Evolutionary conservation across 164 flowering plant genomes (phyloP).

Genomic region (Protea cynaroides): DNA sequence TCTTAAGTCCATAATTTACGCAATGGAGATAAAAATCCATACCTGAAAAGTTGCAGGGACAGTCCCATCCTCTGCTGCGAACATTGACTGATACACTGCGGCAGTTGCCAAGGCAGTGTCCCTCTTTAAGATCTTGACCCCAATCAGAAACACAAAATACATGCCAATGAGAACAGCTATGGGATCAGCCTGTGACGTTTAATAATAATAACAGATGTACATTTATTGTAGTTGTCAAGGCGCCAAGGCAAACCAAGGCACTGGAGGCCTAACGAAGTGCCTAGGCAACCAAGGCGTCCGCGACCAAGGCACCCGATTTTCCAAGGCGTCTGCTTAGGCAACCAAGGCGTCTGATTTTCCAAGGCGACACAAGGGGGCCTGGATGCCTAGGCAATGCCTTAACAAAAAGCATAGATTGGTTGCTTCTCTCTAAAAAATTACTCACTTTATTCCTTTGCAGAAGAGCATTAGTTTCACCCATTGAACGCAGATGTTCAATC

Average conservation of each 20-base stretch:
- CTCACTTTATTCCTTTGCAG: conserved; percentile 62
- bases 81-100: conserved; percentile 88
- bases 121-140: conserved; percentile 58
- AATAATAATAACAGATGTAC: not conserved
- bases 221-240: too few species aligned
- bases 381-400: too few species aligned
- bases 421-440: not conserved
- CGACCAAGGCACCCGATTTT: too few species aligned
- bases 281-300: too few species aligned
- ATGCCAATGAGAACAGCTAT: not conserved
- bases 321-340: too few species aligned
- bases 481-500: conserved; percentile 86
- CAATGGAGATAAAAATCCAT: not conserved
- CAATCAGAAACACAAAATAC: not conserved
- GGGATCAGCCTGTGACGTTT: not conserved
- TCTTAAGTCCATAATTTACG: too few species aligned
- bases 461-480: conserved; percentile 96
- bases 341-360: too few species aligned
- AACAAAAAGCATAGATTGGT: not conserved
- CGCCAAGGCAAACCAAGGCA: too few species aligned
- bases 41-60: conserved; percentile 98
- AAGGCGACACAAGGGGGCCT: too few species aligned
- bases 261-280: too few species aligned
- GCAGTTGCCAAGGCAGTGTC: conserved; percentile 95
- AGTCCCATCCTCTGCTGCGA: conserved; percentile 90